Percentiles rank a stretch among this genome's conserved stretches.
phyloP scores from a whole-genome alignment of 2,329 filamentous ascomycete genomes.

The Aspergillus proliferans region DNA sequence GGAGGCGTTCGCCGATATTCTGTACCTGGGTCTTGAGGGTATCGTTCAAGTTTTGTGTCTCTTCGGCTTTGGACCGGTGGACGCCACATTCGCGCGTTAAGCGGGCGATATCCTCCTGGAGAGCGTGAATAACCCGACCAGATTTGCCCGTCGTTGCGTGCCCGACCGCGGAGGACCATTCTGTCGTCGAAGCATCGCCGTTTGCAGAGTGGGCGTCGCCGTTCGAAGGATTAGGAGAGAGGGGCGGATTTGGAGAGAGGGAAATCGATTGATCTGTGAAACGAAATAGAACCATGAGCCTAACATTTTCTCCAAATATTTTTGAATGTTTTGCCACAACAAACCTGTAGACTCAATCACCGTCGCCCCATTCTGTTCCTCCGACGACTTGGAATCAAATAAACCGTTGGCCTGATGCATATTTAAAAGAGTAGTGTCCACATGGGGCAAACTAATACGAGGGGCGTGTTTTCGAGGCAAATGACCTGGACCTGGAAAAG shows the following conservation, averaged over 20 bases:
- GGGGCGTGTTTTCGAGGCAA: constrained; percentile 19
- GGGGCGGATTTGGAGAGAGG: constrained; percentile 4
- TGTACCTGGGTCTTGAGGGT: constrained; percentile 39
- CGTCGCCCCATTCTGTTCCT: constrained; percentile 18
- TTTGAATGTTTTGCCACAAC: constrained; percentile 3
- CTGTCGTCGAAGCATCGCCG: constrained; percentile 24
- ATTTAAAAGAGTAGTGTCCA: constrained; percentile 35
- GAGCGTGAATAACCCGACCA: constrained; percentile 45
- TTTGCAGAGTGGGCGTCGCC: constrained; percentile 20
- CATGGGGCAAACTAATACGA: constrained; percentile 33
- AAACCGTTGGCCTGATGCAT: constrained; percentile 39
- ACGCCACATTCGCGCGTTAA: constrained; percentile 42
- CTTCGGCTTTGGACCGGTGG: constrained; percentile 40
- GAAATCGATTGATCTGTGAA: not conserved
- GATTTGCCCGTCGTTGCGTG: constrained; percentile 46
- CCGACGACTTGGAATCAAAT: constrained; percentile 25
- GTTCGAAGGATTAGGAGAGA: constrained; percentile 18
- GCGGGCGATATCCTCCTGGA: constrained; percentile 46
- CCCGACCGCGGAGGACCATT: constrained; percentile 47
- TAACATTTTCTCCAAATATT: too few relatives aligned
- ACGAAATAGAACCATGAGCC: too few relatives aligned
- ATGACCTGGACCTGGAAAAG: constrained; percentile 14
- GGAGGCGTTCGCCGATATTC: constrained; percentile 41
- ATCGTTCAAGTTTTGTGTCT: constrained; percentile 43
- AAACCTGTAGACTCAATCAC: constrained; percentile 18